These are phyloP conservation scores for Rosa chinensis DNA, from an alignment of 306 rosid species.

Conservation along the genomic window DNA sequence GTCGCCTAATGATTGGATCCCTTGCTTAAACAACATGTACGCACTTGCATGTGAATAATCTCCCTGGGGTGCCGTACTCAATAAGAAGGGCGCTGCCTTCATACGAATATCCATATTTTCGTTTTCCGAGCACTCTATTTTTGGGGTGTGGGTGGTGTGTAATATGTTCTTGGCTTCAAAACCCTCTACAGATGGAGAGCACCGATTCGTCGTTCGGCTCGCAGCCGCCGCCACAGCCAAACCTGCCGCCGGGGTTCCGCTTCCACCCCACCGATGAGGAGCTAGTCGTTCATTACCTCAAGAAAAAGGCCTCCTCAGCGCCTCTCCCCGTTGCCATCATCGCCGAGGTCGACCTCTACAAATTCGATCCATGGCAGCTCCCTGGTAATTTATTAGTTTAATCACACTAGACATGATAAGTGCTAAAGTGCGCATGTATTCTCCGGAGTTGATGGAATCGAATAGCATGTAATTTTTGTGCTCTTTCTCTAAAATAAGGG, in stretches of 20 bases:
- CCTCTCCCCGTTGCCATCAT: constrained; percentile 78
- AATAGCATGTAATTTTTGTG: background rate
- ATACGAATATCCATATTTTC: background rate
- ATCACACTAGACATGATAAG: background rate
- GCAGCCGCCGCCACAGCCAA: constrained; percentile 50
- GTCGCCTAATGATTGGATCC: background rate
- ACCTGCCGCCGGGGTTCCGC: constrained; percentile 88
- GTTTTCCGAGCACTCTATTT: background rate
- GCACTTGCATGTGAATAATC: background rate
- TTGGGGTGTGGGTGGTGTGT: background rate
- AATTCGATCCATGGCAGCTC: constrained; percentile 96
- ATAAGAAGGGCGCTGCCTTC: constrained; percentile 16
- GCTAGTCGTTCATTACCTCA: constrained; percentile 90
- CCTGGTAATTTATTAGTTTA: constrained; percentile 50
- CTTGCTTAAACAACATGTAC: background rate
- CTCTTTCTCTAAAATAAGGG: background rate
- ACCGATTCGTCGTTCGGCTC: constrained; percentile 71
- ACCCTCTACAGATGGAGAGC: constrained; percentile 66
- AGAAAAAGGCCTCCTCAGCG: constrained; percentile 61
- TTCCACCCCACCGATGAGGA: constrained; percentile 98
- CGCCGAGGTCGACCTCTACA: constrained; percentile 93
- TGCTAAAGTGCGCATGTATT: background rate
- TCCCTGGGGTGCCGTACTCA: background rate
- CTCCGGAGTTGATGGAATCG: background rate
- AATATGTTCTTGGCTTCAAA: constrained; percentile 28